Evolutionary conservation across 2,329 filamentous ascomycete species (phyloP).

Genomic region (Trichoderma atroviride): DNA sequence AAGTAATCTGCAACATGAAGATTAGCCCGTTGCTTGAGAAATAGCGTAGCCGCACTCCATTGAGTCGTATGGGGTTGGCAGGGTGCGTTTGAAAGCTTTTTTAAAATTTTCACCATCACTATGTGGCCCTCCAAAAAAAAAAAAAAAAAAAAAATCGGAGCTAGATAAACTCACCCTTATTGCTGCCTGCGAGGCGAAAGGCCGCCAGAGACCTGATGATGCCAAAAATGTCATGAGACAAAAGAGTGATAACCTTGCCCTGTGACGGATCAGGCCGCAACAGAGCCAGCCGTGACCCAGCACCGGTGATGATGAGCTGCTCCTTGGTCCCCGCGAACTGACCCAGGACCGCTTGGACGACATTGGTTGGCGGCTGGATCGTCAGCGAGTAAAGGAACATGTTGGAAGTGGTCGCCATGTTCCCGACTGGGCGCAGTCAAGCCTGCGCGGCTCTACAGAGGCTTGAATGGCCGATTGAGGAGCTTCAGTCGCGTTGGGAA

Average conservation of each 20-base stretch:
- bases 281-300: slow-evolving; percentile 85
- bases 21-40: slow-evolving; percentile 35
- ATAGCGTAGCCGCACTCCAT: slow-evolving; percentile 35
- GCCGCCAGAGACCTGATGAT: slow-evolving; percentile 88
- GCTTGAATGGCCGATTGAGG: slow-evolving; percentile 35
- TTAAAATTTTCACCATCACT: slow-evolving; percentile 26
- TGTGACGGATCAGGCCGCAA: slow-evolving; percentile 83
- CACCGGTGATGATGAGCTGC: slow-evolving; percentile 94
- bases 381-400: slow-evolving; percentile 99
- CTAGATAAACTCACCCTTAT: slow-evolving; percentile 76
- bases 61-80: slow-evolving; percentile 29
- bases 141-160: slow-evolving; percentile 13
- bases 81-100: slow-evolving; percentile 33
- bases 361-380: slow-evolving; percentile 85
- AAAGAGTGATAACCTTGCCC: slow-evolving; percentile 81
- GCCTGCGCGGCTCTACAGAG: slow-evolving; percentile 50
- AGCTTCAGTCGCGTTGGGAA: slow-evolving; percentile 32
- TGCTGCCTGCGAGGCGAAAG: slow-evolving; percentile 90
- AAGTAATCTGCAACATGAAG: slow-evolving; percentile 73
- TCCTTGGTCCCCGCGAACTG: slow-evolving; percentile 96
- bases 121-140: slow-evolving; percentile 11
- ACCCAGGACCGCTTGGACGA: slow-evolving; percentile 88
- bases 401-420: slow-evolving; percentile 95
- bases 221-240: slow-evolving; percentile 93
- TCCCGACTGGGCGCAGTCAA: slow-evolving; percentile 53